phyloP scores from a whole-genome alignment of 2,329 filamentous ascomycete species.

The Lachnellula willkommii region DNA sequence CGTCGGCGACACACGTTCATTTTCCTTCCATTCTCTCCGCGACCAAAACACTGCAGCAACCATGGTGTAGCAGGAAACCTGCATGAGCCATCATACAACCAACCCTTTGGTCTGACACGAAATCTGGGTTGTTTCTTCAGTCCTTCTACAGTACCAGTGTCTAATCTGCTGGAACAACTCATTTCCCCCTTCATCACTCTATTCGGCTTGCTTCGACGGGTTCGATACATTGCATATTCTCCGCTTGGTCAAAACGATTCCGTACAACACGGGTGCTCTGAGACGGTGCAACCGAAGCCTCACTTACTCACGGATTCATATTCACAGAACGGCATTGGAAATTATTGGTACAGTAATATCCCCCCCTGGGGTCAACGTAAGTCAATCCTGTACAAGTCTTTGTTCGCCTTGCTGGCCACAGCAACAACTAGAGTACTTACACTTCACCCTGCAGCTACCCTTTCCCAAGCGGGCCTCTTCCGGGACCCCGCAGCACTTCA shows the following conservation, averaged over 20 bases:
- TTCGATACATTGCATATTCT: background rate
- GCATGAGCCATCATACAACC: background rate
- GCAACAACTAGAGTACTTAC: constrained; percentile 10
- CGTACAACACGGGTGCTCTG: background rate
- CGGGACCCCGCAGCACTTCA: constrained; percentile 14
- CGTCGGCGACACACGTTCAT: background rate
- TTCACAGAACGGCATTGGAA: background rate
- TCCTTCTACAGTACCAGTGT: background rate
- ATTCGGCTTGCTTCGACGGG: background rate
- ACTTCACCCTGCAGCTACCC: constrained; percentile 18
- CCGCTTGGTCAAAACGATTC: background rate
- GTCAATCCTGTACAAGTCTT: background rate
- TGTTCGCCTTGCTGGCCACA: background rate
- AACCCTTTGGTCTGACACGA: background rate
- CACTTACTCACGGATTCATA: background rate
- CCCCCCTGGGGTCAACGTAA: background rate
- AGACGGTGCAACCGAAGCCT: background rate
- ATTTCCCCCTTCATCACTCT: background rate
- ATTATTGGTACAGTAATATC: background rate
- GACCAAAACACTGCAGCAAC: background rate
- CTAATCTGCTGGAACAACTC: background rate
- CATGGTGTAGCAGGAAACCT: background rate
- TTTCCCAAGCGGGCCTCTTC: constrained; percentile 8
- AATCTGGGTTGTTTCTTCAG: background rate
- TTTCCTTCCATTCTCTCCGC: background rate